A percentile compares a stretch with the other conserved stretches of the same genome.
phyloP scores from a whole-genome alignment of 176 grass and related monocot genomes.

The Zea luxurians region DNA sequence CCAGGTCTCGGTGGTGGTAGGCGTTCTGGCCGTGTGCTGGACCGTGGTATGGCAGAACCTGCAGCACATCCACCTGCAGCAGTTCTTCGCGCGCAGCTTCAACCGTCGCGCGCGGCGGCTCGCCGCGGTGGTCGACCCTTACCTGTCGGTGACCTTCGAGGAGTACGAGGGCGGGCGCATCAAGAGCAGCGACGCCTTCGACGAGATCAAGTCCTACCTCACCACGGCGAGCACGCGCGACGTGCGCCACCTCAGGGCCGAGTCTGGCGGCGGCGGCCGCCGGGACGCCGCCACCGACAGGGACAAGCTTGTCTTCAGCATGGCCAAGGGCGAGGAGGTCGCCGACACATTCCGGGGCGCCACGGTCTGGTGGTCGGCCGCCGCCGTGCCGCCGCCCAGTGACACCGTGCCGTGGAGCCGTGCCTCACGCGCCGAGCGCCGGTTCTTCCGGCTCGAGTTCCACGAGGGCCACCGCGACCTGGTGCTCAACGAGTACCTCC shows the following conservation, averaged over 20 bases:
- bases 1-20: not conserved
- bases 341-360: conserved; percentile 1
- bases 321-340: conserved; percentile 45
- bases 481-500: conserved; percentile 20
- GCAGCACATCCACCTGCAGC: conserved; percentile 22
- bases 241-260: conserved; percentile 23
- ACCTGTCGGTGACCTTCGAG: conserved; percentile 14
- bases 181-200: conserved; percentile 34
- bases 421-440: not conserved
- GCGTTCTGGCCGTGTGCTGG: not conserved
- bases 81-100: conserved; percentile 17
- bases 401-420: not conserved
- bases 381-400: not conserved
- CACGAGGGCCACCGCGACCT: conserved; percentile 28
- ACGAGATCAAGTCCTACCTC: conserved; percentile 40
- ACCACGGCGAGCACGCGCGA: not conserved
- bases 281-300: not conserved
- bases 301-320: conserved; percentile 21
- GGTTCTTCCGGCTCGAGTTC: conserved; percentile 20
- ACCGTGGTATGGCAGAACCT: conserved; percentile 23
- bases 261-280: not conserved
- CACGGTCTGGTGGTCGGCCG: conserved; percentile 30
- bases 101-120: conserved; percentile 14
- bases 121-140: conserved; percentile 20
- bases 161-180: conserved; percentile 38